These are phyloP conservation scores for Telopea speciosissima DNA, from an alignment of 177 flowering plant genomes.

Conservation along the genomic window DNA sequence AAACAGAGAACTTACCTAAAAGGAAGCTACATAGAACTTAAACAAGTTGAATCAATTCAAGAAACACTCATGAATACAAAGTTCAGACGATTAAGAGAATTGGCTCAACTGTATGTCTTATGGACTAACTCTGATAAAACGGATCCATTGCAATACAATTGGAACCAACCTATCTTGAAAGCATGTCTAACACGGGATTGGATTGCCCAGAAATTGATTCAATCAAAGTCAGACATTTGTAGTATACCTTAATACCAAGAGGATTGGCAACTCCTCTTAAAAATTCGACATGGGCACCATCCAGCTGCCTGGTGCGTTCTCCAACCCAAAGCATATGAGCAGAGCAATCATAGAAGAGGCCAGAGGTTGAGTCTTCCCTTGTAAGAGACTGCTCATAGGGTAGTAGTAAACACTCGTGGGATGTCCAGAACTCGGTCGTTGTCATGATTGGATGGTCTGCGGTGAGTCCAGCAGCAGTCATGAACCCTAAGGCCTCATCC, in stretches of 20 bases:
- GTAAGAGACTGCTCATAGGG: constrained; percentile 92
- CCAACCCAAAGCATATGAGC: constrained; percentile 96
- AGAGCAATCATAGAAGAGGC: constrained; percentile 82
- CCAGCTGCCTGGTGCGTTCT: constrained; percentile 84
- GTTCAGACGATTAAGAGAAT: too few species aligned
- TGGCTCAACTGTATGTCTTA: too few species aligned
- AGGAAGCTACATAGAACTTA: too few species aligned
- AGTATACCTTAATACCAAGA: constrained; percentile 75
- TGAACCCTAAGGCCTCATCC: constrained; percentile 90
- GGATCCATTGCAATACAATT: too few species aligned
- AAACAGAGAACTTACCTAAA: too few species aligned
- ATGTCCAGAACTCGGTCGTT: constrained; percentile 90
- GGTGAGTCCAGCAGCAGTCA: constrained; percentile 89
- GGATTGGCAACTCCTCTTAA: constrained; percentile 86
- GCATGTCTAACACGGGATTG: too few species aligned
- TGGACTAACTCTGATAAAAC: too few species aligned
- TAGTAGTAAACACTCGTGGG: constrained; percentile 83
- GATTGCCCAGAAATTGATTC: not conserved
- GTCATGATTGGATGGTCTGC: constrained; percentile 84
- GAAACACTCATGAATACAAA: too few species aligned
- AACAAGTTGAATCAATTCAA: too few species aligned
- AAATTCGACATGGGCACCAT: constrained; percentile 91
- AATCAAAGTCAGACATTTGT: not conserved
- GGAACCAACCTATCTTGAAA: too few species aligned
- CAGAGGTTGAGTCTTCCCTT: constrained; percentile 78